Evolutionary conservation across 2,329 filamentous ascomycete genomes (phyloP), one percentile per base, ranked within the genome.

Genomic region (Plenodomus biglobosus): DNA sequence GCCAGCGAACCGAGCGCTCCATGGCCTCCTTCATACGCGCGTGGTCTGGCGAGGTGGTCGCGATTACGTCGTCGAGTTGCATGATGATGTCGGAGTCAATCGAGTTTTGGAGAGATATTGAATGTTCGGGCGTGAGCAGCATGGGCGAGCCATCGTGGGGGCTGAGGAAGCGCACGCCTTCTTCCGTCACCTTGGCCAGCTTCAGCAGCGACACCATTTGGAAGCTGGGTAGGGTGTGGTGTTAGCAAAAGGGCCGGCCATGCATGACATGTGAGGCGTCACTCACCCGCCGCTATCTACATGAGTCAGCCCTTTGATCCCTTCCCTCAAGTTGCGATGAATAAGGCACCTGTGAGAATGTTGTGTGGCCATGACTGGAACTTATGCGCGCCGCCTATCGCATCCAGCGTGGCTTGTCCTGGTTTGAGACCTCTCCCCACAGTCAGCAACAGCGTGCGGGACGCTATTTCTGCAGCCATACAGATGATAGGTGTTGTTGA

Each of bases 31-130:
- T 84, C 84, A 99, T 97, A 44, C 95, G 86, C 17, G 78, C 85
- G 46, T 83, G 78, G 72, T 99, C 94, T 0, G 92, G 92, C 0
- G 91, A 96, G 0, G 94, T 99, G 0, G 94, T 97, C 22, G 91
- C 92, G 42, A 99, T 87, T 13, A 99, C 95, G 72, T 99, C 95
- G 77, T 99, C 94, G 3, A 99, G 85, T 74, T 99, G 95, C 95
- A 99, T 99, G 59, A 97, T 96, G 62, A 99, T 97, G 74, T 99
- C 94, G 55, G 90, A 95, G 56, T 94, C 94, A 65, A 99, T 99
- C 45, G 87, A 92, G 73, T 99, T 97, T 71, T 99, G 94, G 3
- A 99, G 80, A 10, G 86, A 87, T 62, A 99, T 96, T 0, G 94
- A 97, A 76, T 97, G 92, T 72, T 99, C 95, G 0, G 94, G 94